Base-by-base conservation (phyloP, 345 rosid species). In the Gossypium raimondii region DNA sequence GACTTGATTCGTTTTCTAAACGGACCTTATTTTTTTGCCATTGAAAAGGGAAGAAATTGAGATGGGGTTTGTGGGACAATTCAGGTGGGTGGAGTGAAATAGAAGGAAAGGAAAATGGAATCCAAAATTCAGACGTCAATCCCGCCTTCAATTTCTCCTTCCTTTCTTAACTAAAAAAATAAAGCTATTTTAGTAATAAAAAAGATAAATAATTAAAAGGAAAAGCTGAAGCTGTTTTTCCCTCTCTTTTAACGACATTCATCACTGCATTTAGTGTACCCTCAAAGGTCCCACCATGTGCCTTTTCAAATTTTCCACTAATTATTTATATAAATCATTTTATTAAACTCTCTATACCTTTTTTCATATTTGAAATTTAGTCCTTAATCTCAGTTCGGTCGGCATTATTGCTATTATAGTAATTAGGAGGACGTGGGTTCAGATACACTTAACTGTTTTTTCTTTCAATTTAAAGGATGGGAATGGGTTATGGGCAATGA, bases 91-190 rank as follows among this genome's bases (percentile, higher is more conserved):
- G 62, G 74, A 72, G 74, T 72, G 63, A 41, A 56, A 24, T 22
- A 34, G 7, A 34, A 34, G 41, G 43, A 20, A 72, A 71, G 74
- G 18, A 18, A 10, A 45, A 4, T 5, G 41, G 6, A 34, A 34
- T 34, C 7, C 3, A 11, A 18, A 65, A 70, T 72, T 56, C 52
- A 7, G 51, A 71, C 74, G 64, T 13, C 64, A 72, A 72, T 72
- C 64, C 64, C 74, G 74, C 74, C 74, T 72, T 72, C 64, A 56
- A 72, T 72, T 64, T 72, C 64, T 56, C 11, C 47, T n/a, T 29
- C n/a, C 4, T 3, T 9, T 22, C 61, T 5, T 5, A 34, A 34
- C 41, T 5, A 34, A 34, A 34, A 63, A 63, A n/a, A n/a, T 27
- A 6, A 29, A 61, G 9, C 4, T 20, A 9, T 18, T 56, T 18